These are phyloP conservation scores for Xylaria palmicola DNA, from an alignment of 495 filamentous ascomycete species.

Conservation along the genomic window DNA sequence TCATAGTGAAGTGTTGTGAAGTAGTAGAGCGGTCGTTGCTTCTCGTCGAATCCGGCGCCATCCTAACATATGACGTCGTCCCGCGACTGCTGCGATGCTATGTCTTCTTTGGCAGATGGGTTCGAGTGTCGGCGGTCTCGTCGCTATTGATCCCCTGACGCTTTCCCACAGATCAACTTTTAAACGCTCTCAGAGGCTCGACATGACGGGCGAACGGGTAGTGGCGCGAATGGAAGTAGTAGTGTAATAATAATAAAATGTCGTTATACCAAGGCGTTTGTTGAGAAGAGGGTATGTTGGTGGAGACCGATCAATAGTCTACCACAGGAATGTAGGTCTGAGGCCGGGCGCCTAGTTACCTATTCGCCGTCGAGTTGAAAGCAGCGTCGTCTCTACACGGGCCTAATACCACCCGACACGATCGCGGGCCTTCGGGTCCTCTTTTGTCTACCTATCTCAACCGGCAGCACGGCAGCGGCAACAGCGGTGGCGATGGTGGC, in stretches of 20 bases:
- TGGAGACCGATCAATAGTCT: background rate
- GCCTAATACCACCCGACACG: background rate
- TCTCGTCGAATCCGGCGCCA: constrained; percentile 30
- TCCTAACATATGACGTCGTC: constrained; percentile 31
- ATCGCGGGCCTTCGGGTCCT: background rate
- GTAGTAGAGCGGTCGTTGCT: constrained; percentile 32
- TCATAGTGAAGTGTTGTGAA: constrained; percentile 45
- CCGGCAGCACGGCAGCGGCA: constrained; percentile 6
- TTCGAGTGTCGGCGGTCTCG: background rate
- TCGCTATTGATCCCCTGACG: background rate
- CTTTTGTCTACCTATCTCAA: background rate
- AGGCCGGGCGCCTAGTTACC: background rate
- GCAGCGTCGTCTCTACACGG: constrained; percentile 1
- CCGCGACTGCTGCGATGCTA: constrained; percentile 5
- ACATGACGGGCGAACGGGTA: constrained; percentile 6
- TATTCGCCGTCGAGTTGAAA: background rate
- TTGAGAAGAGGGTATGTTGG: background rate
- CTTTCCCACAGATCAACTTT: constrained; percentile 1
- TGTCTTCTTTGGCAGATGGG: background rate
- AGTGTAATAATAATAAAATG: background rate
- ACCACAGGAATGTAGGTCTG: constrained; percentile 1
- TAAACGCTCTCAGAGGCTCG: constrained; percentile 2
- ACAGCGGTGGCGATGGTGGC: background rate
- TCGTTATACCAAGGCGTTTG: background rate
- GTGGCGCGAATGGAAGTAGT: background rate